Percentiles rank a stretch among this genome's conserved stretches.
These are phyloP conservation scores for Drosera spatulata DNA, from an alignment of 179 eudicot species.

Conservation along the genomic window DNA sequence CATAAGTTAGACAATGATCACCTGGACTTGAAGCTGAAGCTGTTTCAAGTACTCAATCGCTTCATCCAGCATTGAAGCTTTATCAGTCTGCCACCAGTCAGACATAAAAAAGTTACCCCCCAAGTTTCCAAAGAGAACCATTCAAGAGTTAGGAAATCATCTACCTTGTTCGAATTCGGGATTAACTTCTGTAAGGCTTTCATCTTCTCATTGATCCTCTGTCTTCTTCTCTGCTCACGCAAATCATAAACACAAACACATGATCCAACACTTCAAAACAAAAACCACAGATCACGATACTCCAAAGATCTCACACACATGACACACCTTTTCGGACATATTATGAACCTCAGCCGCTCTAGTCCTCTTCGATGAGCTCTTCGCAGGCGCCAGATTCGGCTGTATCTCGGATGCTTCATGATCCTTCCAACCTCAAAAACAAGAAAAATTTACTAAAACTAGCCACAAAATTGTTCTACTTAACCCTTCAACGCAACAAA, in stretches of 20 bases:
- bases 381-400: constrained; percentile 10
- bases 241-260: not conserved
- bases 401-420: constrained; percentile 15
- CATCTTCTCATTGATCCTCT: constrained; percentile 81
- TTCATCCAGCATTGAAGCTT: constrained; percentile 96
- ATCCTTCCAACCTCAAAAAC: constrained; percentile 9
- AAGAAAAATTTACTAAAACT: no score
- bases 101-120: not conserved
- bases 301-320: not conserved
- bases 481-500: no score
- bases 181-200: constrained; percentile 83
- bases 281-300: not conserved
- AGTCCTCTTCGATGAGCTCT: constrained; percentile 20
- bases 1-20: constrained; percentile 8
- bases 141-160: not conserved
- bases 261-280: not conserved
- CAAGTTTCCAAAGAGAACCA: not conserved
- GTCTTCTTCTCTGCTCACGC: constrained; percentile 71
- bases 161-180: constrained; percentile 85
- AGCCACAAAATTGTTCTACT: no score
- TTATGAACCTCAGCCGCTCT: constrained; percentile 34
- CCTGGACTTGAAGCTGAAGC: constrained; percentile 93
- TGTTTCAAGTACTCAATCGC: constrained; percentile 88
- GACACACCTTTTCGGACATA: constrained; percentile 27
- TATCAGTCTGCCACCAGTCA: constrained; percentile 49